A percentile compares a stretch with the other conserved stretches of the same genome.
These are phyloP conservation scores for Eimeria zaria DNA, from an alignment of 169 alveolate species.

Conservation along the genomic window DNA sequence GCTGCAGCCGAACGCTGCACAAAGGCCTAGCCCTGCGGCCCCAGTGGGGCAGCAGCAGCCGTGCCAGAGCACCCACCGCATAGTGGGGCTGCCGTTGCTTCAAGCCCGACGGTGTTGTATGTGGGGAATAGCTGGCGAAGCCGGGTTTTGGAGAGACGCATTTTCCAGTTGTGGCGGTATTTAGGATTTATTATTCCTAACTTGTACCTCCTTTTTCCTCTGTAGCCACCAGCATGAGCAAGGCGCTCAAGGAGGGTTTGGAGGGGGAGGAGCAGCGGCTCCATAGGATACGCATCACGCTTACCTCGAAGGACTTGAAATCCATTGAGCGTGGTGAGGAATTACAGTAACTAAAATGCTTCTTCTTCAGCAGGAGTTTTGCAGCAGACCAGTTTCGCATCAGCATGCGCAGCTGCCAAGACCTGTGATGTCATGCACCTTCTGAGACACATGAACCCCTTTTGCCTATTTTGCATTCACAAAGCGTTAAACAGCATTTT, in stretches of 20 bases:
- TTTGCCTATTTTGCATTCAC: not conserved
- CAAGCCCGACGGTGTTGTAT: slow-evolving; percentile 31
- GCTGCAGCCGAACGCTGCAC: slow-evolving; percentile 69
- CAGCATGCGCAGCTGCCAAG: not conserved
- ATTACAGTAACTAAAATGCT: not conserved
- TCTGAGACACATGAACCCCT: not conserved
- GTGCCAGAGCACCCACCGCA: slow-evolving; percentile 45
- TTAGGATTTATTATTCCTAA: slow-evolving; percentile 33
- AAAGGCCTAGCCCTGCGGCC: not conserved
- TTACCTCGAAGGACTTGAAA: slow-evolving; percentile 95
- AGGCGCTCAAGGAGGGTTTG: slow-evolving; percentile 91
- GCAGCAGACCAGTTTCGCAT: not conserved
- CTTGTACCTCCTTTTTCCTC: slow-evolving; percentile 44
- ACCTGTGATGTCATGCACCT: slow-evolving; percentile 12
- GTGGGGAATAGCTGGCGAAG: slow-evolving; percentile 33
- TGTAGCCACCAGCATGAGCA: slow-evolving; percentile 88
- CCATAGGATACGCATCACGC: slow-evolving; percentile 96
- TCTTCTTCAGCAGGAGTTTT: not conserved
- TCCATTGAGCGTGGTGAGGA: slow-evolving; percentile 94
- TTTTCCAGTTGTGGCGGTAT: slow-evolving; percentile 60
- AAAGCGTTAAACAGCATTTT: not conserved
- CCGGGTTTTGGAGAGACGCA: slow-evolving; percentile 39
- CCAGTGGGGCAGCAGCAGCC: slow-evolving; percentile 55
- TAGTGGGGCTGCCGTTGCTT: slow-evolving; percentile 65
- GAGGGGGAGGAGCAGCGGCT: slow-evolving; percentile 94